A percentile compares a stretch with the other conserved stretches of the same genome.
phyloP scores from a whole-genome alignment of 2,329 filamentous ascomycete genomes.

The Apiospora sp. region DNA sequence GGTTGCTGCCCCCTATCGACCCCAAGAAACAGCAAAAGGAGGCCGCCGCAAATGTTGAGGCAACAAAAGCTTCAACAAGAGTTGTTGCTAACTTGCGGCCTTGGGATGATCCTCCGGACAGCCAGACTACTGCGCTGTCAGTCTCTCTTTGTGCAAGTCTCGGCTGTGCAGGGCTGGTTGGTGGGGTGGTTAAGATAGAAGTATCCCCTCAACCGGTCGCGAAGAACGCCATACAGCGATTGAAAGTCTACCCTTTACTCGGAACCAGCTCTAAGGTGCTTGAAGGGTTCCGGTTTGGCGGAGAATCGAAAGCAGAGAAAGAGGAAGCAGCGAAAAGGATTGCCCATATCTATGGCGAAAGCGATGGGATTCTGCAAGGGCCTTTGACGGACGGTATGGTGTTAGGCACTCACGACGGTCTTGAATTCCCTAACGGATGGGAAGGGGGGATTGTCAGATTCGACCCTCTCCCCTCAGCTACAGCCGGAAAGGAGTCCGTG shows the following conservation, averaged over 20 bases:
- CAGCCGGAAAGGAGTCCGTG: slow-evolving; percentile 53
- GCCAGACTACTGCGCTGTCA: slow-evolving; percentile 81
- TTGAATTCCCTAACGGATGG: slow-evolving; percentile 70
- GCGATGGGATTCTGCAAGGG: slow-evolving; percentile 75
- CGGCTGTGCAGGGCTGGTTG: slow-evolving; percentile 76
- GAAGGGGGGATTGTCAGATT: slow-evolving; percentile 86
- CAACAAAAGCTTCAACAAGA: slow-evolving; percentile 65
- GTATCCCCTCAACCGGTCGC: slow-evolving; percentile 78
- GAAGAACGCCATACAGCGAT: slow-evolving; percentile 66
- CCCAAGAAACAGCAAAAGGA: slow-evolving; percentile 73
- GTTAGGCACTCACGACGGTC: slow-evolving; percentile 64
- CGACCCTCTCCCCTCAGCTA: slow-evolving; percentile 60
- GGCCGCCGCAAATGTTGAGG: slow-evolving; percentile 64
- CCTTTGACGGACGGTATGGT: slow-evolving; percentile 91
- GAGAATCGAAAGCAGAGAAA: slow-evolving; percentile 82
- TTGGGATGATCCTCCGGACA: slow-evolving; percentile 90
- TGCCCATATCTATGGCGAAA: slow-evolving; percentile 71
- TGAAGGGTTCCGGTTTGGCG: slow-evolving; percentile 82
- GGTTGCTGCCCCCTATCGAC: slow-evolving; percentile 75
- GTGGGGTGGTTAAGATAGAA: slow-evolving; percentile 87
- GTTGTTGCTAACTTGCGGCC: slow-evolving; percentile 77
- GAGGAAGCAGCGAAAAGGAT: slow-evolving; percentile 80
- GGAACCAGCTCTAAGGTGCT: slow-evolving; percentile 61
- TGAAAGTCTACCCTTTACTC: slow-evolving; percentile 86
- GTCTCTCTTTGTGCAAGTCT: slow-evolving; percentile 77